phyloP scores from a whole-genome alignment of 169 alveolate species.

The Babesia ovis region DNA sequence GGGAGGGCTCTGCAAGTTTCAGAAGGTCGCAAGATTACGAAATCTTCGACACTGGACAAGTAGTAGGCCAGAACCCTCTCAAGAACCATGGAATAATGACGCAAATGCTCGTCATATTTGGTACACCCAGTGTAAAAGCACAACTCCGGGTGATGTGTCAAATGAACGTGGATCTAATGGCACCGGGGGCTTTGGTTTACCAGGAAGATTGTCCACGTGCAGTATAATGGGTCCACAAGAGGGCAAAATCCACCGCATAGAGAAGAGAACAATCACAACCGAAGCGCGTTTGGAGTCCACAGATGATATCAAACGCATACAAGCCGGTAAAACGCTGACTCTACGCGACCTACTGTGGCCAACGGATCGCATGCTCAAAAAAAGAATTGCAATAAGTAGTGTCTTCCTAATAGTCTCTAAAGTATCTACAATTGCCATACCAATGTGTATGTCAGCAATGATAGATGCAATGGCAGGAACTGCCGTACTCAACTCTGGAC shows the following conservation, averaged over 20 bases:
- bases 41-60: neutral
- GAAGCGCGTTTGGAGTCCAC: neutral
- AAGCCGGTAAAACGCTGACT: conserved; percentile 18
- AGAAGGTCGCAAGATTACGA: neutral
- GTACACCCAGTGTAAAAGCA: neutral
- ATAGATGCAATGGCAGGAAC: conserved; percentile 28
- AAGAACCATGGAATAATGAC: neutral
- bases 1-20: neutral
- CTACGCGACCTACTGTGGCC: conserved; percentile 62
- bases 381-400: conserved; percentile 46
- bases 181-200: neutral
- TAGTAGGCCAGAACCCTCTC: neutral
- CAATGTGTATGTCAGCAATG: conserved; percentile 59
- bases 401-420: conserved; percentile 44
- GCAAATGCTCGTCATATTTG: neutral
- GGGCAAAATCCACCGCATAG: neutral
- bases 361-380: conserved; percentile 36
- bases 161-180: neutral
- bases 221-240: neutral
- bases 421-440: conserved; percentile 42
- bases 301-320: conserved; percentile 7
- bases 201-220: neutral
- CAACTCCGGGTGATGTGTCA: conserved; percentile 16
- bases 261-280: neutral
- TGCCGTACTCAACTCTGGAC: neutral